Evolutionary conservation across 345 rosid species (phyloP).

Genomic region (Durio zibethinus): DNA sequence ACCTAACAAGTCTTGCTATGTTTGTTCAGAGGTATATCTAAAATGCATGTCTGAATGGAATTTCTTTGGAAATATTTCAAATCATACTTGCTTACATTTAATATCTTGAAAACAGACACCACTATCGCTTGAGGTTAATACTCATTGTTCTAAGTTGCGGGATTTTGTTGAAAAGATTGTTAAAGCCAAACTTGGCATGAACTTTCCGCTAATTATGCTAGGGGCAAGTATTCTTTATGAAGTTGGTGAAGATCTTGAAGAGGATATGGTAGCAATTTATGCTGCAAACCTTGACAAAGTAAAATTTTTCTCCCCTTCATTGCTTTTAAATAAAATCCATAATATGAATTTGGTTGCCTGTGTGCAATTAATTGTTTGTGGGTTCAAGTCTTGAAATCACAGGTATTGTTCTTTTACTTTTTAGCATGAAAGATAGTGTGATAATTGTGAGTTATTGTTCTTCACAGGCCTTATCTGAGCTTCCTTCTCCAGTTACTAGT

Average conservation of each 20-base stretch:
- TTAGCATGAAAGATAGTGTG: neutral
- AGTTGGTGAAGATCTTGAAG: slow-evolving; percentile 97
- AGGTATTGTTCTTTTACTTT: neutral
- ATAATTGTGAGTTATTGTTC: neutral
- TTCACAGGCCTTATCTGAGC: slow-evolving; percentile 66
- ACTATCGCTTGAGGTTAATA: slow-evolving; percentile 76
- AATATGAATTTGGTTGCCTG: neutral
- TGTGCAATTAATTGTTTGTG: neutral
- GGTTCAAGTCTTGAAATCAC: neutral
- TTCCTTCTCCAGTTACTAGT: slow-evolving; percentile 70
- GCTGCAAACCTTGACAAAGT: slow-evolving; percentile 95
- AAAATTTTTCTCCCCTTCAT: neutral
- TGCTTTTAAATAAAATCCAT: neutral
- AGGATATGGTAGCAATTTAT: slow-evolving; percentile 67
- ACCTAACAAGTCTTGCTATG: slow-evolving; percentile 89
- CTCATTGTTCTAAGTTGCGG: slow-evolving; percentile 65
- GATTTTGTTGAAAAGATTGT: slow-evolving; percentile 94
- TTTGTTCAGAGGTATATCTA: slow-evolving; percentile 83
- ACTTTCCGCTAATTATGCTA: slow-evolving; percentile 76
- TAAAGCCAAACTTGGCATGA: slow-evolving; percentile 93
- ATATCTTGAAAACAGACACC: slow-evolving; percentile 61
- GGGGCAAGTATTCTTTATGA: slow-evolving; percentile 87
- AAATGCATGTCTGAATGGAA: slow-evolving; percentile 3
- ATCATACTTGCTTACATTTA: slow-evolving; percentile 14
- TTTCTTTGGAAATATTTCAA: slow-evolving; percentile 8